These are phyloP conservation scores for Yueomyces sp. DNA, from an alignment of 805 yeast genomes.

Conservation along the genomic window DNA sequence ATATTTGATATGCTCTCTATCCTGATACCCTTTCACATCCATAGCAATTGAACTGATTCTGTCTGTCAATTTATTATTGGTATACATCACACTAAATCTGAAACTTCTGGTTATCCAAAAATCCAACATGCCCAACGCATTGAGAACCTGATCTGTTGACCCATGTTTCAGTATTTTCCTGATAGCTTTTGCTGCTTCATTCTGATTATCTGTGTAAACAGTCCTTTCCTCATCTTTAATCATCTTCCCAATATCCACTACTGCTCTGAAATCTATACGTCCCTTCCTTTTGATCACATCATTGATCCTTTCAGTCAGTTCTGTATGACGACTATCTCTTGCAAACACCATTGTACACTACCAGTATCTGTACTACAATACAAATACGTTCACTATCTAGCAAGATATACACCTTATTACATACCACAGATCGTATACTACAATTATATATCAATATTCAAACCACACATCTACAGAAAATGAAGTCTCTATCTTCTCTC, in stretches of 20 bases:
- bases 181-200: slow-evolving; percentile 82
- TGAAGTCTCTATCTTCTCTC: no score
- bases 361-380: no score
- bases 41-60: slow-evolving; percentile 32
- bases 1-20: slow-evolving; percentile 5
- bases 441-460: no score
- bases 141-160: slow-evolving; percentile 41
- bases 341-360: slow-evolving; percentile 35
- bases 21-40: not conserved
- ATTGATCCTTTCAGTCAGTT: slow-evolving; percentile 53
- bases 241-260: slow-evolving; percentile 5
- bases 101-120: slow-evolving; percentile 31
- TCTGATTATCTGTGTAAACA: slow-evolving; percentile 24
- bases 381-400: no score
- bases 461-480: no score
- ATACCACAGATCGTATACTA: no score
- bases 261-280: not conserved
- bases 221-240: slow-evolving; percentile 26
- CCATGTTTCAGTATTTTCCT: slow-evolving; percentile 87
- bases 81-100: slow-evolving; percentile 35
- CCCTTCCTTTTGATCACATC: slow-evolving; percentile 25
- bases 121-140: slow-evolving; percentile 28
- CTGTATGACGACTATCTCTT: slow-evolving; percentile 52
- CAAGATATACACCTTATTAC: no score
- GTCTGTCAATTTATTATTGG: slow-evolving; percentile 56